Evolutionary conservation across 129 eudicot genomes (phyloP).

Genomic region (Chrysanthemum makinoi): DNA sequence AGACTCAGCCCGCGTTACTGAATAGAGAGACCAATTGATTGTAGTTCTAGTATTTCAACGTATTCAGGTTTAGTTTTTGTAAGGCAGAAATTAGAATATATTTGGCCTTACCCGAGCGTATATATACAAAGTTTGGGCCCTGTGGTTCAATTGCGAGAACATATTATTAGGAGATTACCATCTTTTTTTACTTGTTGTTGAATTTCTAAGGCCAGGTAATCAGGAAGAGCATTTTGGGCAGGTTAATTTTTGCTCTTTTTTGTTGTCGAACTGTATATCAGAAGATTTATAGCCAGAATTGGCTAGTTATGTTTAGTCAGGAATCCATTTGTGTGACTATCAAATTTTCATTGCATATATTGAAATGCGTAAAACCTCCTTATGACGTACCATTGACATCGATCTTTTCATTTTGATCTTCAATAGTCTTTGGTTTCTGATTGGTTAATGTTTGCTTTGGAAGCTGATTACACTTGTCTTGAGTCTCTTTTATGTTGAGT

Average conservation of each 20-base stretch:
- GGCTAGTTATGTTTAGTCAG: background rate
- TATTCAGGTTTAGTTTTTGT: slow-evolving; percentile 28
- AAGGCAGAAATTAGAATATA: slow-evolving; percentile 18
- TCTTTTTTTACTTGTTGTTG: slow-evolving; percentile 3
- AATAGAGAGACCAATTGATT: slow-evolving; percentile 39
- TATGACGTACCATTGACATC: slow-evolving; percentile 26
- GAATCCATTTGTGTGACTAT: background rate
- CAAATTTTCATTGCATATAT: background rate
- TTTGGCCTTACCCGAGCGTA: slow-evolving; percentile 39
- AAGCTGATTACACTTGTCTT: slow-evolving; percentile 29
- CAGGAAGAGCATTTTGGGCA: slow-evolving; percentile 11
- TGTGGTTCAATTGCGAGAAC: slow-evolving; percentile 19
- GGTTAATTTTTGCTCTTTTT: slow-evolving; percentile 9
- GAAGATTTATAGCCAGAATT: background rate
- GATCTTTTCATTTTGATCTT: slow-evolving; percentile 32
- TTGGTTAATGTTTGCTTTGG: slow-evolving; percentile 36
- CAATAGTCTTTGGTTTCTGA: slow-evolving; percentile 30
- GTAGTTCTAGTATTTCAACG: slow-evolving; percentile 20
- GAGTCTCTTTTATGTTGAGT: slow-evolving; percentile 38
- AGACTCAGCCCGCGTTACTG: slow-evolving; percentile 33
- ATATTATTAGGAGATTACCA: background rate
- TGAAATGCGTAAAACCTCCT: background rate
- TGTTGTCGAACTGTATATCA: slow-evolving; percentile 24
- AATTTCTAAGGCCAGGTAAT: slow-evolving; percentile 28
- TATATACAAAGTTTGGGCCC: slow-evolving; percentile 32